Evolutionary conservation across 2,329 filamentous ascomycete species (phyloP).

Genomic region (Paracorniculantispora psalliotae): DNA sequence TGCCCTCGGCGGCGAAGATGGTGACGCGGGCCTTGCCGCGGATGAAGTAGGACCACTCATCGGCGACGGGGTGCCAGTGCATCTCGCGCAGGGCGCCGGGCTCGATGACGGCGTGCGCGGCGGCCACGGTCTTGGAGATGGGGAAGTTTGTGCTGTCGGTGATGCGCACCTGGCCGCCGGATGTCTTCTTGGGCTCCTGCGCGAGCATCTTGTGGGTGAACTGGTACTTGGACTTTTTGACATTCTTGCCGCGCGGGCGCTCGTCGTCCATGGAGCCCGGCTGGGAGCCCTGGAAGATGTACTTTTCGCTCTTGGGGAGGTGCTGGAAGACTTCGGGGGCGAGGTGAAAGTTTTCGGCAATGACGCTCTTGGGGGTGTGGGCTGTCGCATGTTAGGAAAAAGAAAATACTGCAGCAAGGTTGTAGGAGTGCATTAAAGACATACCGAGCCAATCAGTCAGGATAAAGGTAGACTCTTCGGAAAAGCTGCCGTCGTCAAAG

Average conservation of each 20-base stretch:
- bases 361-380: slow-evolving; percentile 66
- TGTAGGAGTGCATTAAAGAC: slow-evolving; percentile 18
- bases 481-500: slow-evolving; percentile 47
- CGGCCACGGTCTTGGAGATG: slow-evolving; percentile 67
- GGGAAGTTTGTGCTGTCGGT: slow-evolving; percentile 72
- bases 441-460: slow-evolving; percentile 66
- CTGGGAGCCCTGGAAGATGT: slow-evolving; percentile 68
- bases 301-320: slow-evolving; percentile 63
- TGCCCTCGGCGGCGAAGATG: slow-evolving; percentile 65
- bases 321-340: slow-evolving; percentile 65
- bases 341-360: slow-evolving; percentile 71
- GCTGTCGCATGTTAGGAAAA: slow-evolving; percentile 31
- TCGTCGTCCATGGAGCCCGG: slow-evolving; percentile 63
- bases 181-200: slow-evolving; percentile 60
- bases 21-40: slow-evolving; percentile 66
- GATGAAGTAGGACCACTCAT: slow-evolving; percentile 80
- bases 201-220: slow-evolving; percentile 70
- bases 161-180: slow-evolving; percentile 68
- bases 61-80: slow-evolving; percentile 76
- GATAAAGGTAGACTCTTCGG: slow-evolving; percentile 64
- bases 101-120: slow-evolving; percentile 65
- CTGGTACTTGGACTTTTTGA: slow-evolving; percentile 61
- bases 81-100: slow-evolving; percentile 72
- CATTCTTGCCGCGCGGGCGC: slow-evolving; percentile 53
- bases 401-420: slow-evolving; percentile 14